A percentile compares a stretch with the other conserved stretches of the same genome.
Evolutionary conservation across 495 filamentous ascomycete species (phyloP).

Genomic region (Pyronema domesticum): DNA sequence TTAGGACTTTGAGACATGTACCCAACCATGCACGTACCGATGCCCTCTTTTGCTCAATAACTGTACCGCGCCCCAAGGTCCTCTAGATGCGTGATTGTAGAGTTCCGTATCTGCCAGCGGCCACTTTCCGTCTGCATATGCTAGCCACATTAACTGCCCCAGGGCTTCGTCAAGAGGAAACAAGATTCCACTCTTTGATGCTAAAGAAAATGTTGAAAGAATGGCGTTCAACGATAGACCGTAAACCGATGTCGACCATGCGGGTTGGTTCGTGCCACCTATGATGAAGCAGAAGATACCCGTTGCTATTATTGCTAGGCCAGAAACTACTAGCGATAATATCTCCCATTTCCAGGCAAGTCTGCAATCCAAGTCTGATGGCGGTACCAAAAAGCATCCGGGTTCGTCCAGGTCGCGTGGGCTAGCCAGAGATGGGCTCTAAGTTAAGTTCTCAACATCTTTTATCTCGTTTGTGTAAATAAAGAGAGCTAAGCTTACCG

Average conservation of each 20-base stretch:
- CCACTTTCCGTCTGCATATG: constrained; percentile 6
- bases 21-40: not conserved
- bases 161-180: constrained; percentile 18
- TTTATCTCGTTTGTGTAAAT: too few species aligned
- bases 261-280: not conserved
- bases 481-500: too few species aligned
- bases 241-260: not conserved
- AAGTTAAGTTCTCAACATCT: too few species aligned
- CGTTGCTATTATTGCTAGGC: too few species aligned
- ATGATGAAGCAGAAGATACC: too few species aligned
- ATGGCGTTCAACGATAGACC: constrained; percentile 17
- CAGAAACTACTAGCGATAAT: too few species aligned
- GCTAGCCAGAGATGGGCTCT: too few species aligned
- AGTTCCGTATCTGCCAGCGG: constrained; percentile 6
- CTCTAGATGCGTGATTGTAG: constrained; percentile 12
- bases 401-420: too few species aligned
- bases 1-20: not conserved
- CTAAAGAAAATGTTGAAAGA: constrained; percentile 10
- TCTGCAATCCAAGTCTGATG: too few species aligned
- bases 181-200: constrained; percentile 15
- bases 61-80: constrained; percentile 7
- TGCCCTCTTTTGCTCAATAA: constrained; percentile 10
- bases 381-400: too few species aligned
- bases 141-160: constrained; percentile 21
- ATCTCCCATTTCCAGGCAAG: too few species aligned